Base-by-base conservation (phyloP, 1,284 basidiomycete species). In the Trametes polyzona region DNA sequence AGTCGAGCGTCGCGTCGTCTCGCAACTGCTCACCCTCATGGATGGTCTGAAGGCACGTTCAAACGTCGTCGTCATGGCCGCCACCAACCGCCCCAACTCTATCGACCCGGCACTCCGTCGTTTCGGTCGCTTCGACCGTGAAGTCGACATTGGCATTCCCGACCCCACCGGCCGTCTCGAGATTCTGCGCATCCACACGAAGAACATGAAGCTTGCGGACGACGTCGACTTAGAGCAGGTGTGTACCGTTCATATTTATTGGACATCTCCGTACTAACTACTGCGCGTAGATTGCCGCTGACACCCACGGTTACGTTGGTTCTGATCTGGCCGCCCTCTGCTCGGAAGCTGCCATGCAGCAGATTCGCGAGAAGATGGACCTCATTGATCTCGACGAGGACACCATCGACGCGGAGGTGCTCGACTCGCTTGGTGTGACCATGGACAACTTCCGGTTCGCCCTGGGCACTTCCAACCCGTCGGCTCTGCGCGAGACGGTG, bases 401-500 rank as follows among this genome's bases (percentile, higher is more conserved):
- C 73, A 96, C 95, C 42, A 98, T 98, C 71, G 95, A 97, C 67
- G 95, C 95, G 16, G 95, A 98, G 76, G 95, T 98, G 6, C 88
- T 98, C 59, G 95, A 97, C 77, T 92, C 94, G 17, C 87, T 97
- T 51, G 95, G 95, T 62, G 93, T 97, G 63, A 97, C 95, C 10
- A 96, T 96, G 95, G 95, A 97, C 74, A 97, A 97, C 84, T 97
- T 97, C 93, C 90, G 95, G 57, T 96, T 96, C 74, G 95, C 95
- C 5, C 88, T 97, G 55, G 94, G 95, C 60, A 86, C 90, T 17
- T 95, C 94, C 67, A 96, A 97, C 80, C 95, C 95, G n/a, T 97
- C 95, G 40, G 95, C 95, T 8, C 87, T 97, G 39, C 92, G 95
- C 73, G 95, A 98, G 80, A 97, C 95, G 44, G 94, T 96, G 47